phyloP scores from a whole-genome alignment of 768 basidiomycete species.

The Lentinula detonsa region DNA sequence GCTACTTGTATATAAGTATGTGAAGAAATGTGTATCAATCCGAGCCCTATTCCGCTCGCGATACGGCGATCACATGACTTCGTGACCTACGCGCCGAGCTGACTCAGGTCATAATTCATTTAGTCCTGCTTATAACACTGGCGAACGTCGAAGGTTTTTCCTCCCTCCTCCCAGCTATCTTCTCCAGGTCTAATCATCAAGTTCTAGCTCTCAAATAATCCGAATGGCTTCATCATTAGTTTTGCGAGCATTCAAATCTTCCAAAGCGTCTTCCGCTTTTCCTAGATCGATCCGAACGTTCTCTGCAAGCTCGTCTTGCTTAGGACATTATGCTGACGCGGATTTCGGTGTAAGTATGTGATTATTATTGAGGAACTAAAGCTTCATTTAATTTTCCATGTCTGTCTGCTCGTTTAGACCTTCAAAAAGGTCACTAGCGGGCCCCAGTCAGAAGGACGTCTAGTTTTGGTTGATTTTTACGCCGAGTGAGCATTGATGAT shows the following conservation, averaged over 20 bases:
- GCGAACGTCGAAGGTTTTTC: neutral
- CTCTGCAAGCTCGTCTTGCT: conserved; percentile 31
- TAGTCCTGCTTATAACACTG: neutral
- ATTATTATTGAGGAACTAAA: neutral
- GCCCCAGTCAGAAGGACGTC: conserved; percentile 34
- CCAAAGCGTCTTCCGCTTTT: neutral
- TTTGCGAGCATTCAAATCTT: neutral
- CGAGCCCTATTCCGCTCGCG: no score
- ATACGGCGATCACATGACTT: neutral
- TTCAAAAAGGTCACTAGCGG: conserved; percentile 25
- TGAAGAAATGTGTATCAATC: no score
- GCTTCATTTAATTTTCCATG: neutral
- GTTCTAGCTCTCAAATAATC: neutral
- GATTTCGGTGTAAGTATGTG: conserved; percentile 36
- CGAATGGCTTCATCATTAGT: neutral
- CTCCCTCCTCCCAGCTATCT: neutral
- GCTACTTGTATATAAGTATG: no score
- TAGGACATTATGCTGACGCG: conserved; percentile 39
- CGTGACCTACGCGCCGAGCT: neutral
- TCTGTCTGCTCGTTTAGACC: conserved; percentile 20
- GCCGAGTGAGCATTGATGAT: conserved; percentile 53
- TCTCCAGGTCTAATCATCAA: neutral
- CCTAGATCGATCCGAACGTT: conserved; percentile 20
- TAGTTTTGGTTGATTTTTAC: conserved; percentile 75
- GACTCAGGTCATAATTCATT: neutral